Conservation (phyloP, 148 eudicot species). For the Silene uniflora region DNA sequence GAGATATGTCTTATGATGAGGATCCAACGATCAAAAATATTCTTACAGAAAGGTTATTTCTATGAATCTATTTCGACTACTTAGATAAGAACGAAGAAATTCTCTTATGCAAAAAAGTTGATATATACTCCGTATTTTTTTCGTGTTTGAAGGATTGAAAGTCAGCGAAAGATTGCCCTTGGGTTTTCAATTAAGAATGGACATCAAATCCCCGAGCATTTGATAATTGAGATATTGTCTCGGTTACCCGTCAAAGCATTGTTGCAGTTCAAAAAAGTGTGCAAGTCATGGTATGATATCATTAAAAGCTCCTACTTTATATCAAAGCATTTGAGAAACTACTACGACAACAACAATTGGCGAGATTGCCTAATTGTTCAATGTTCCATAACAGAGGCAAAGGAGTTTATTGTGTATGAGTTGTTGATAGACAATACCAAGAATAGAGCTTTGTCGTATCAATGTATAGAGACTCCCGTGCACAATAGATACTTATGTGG, state of each 20-base stretch:
- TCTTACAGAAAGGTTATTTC: background rate
- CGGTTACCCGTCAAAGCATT: slow-evolving; percentile 12
- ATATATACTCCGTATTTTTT: too few species aligned
- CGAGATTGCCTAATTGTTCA: slow-evolving; percentile 10
- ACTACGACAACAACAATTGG: slow-evolving; percentile 3
- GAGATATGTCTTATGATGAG: background rate
- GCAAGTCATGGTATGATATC: slow-evolving; percentile 20
- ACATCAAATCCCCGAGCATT: background rate
- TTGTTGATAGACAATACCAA: slow-evolving; percentile 7
- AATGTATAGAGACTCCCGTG: background rate
- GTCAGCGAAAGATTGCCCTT: background rate
- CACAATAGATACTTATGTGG: background rate
- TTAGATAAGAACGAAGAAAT: background rate
- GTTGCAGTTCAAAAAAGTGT: slow-evolving; percentile 11
- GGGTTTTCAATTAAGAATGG: background rate
- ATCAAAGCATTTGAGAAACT: slow-evolving; percentile 18
- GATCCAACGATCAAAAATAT: background rate
- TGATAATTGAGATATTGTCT: slow-evolving; percentile 16
- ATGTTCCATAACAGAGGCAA: background rate
- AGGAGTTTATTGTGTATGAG: background rate
- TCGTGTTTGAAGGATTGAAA: too few species aligned
- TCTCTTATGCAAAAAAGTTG: too few species aligned
- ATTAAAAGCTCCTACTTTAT: slow-evolving; percentile 8
- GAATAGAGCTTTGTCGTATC: background rate
- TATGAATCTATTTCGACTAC: too few species aligned